phyloP scores from a whole-genome alignment of 768 basidiomycete genomes.

The Trametes cubensis region DNA sequence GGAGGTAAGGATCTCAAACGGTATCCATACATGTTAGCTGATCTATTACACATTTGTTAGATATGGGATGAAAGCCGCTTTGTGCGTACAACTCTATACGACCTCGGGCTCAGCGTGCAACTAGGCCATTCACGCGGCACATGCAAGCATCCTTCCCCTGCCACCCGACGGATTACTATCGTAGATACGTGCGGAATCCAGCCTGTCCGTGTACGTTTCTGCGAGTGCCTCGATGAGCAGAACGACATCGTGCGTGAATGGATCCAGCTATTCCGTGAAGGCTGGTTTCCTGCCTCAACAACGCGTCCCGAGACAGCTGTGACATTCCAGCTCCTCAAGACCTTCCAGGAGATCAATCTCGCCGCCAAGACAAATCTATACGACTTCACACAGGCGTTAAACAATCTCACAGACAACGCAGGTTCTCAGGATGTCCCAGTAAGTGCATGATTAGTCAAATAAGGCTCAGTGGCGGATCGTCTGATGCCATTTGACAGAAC shows the following conservation, averaged over 20 bases:
- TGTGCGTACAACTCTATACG: too few relatives aligned
- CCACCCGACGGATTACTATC: neutral
- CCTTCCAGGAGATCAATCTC: conserved; percentile 39
- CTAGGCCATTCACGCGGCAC: neutral
- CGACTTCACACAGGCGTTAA: conserved; percentile 37
- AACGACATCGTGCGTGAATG: neutral
- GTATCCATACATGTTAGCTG: too few relatives aligned
- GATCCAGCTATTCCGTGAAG: conserved; percentile 34
- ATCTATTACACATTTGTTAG: too few relatives aligned
- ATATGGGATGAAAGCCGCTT: too few relatives aligned
- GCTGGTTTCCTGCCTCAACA: conserved; percentile 37
- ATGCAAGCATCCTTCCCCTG: neutral
- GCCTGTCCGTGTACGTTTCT: neutral
- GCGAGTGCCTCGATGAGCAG: neutral
- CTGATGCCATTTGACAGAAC: too few relatives aligned
- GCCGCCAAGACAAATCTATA: conserved; percentile 38
- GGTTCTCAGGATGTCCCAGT: conserved; percentile 20
- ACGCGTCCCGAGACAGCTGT: conserved; percentile 32
- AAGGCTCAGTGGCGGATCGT: too few relatives aligned
- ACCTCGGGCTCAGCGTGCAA: neutral
- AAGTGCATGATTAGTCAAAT: too few relatives aligned
- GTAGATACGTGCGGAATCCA: neutral
- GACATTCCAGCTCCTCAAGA: conserved; percentile 35
- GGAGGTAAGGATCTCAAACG: too few relatives aligned
- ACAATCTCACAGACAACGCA: conserved; percentile 34